Evolutionary conservation across 441 rosid species (phyloP), one percentile per base, ranked within the genome.

Genomic region (Melastoma candidum): DNA sequence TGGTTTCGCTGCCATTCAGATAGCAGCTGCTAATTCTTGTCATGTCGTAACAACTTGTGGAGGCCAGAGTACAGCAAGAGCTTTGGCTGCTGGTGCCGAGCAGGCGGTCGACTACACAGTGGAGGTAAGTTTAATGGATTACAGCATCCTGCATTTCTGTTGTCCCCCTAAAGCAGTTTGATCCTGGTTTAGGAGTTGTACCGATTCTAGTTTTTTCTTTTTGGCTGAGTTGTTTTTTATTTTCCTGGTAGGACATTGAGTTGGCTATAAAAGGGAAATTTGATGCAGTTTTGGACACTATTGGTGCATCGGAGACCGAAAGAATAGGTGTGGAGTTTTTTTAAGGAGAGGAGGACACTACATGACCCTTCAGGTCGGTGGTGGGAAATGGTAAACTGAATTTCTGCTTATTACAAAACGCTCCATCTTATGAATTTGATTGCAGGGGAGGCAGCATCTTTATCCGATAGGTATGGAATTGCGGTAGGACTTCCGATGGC

Each of bases 241-340:
- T 25, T 49, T 49, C 54, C 52, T 58, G 46, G 12, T 80, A 92
- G 96, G 89, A 92, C 54, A 63, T 87, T 50, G 96, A 87, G 67
- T 49, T 78, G 70, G 94, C 73, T 57, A 81, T 92, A 39, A 87
- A 76, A 66, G 95, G 90, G 57, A 83, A 74, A 68, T 92, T 88
- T 66, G 95, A 88, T 67, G 90, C 86, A 45, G 98, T 88, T 60
- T 68, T 92, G 71, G 98, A 92, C 69, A 92, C 98, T 54, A 88
- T 92, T 70, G 98, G 98, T 49, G 82, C 71, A 47, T 73, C 82
- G 53, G 95, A 88, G 65, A 88, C 96, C 0, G 96, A 92, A 72
- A 82, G 94, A 71, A 56, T 75, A 45, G 87, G 96, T 63, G 69
- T 77, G n/a, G 53, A 83, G 74, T n/a, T 64, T 71, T 90, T 68